phyloP scores from a whole-genome alignment of 1,284 basidiomycete genomes.

The Phylloboletellus chloephorus region DNA sequence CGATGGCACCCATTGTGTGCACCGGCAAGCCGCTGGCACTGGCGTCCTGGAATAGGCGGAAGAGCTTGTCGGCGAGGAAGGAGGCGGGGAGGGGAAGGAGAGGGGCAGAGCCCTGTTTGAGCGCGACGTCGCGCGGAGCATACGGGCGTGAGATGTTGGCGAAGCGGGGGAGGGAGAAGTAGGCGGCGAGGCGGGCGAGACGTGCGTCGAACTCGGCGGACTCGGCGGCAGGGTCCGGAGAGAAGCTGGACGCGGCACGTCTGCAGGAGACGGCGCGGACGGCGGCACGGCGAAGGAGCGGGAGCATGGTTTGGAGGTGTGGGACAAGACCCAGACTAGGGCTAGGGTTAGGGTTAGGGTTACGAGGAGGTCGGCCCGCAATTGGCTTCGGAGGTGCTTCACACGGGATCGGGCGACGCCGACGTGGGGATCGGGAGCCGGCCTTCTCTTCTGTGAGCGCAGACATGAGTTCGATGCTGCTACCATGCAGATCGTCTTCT shows the following conservation, averaged over 20 bases:
- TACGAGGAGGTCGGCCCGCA: conserved; percentile 14
- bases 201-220: conserved; percentile 59
- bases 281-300: conserved; percentile 12
- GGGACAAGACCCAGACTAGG: conserved; percentile 22
- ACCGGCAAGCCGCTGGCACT: conserved; percentile 64
- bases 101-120: conserved; percentile 85
- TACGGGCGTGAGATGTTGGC: conserved; percentile 73
- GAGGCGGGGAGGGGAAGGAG: conserved; percentile 74
- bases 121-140: conserved; percentile 70
- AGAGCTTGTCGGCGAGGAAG: conserved; percentile 80
- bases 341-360: conserved; percentile 37
- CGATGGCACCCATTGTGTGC: conserved; percentile 85
- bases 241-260: conserved; percentile 34
- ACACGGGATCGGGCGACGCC: conserved; percentile 6
- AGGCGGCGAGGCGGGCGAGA: conserved; percentile 59
- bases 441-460: conserved; percentile 7
- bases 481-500: conserved; percentile 15
- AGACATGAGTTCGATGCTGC: neutral
- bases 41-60: conserved; percentile 58
- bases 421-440: neutral
- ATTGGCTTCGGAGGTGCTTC: conserved; percentile 14
- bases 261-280: conserved; percentile 14
- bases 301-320: conserved; percentile 11
- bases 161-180: conserved; percentile 77
- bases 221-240: conserved; percentile 64